Conservation (phyloP, 306 rosid genomes). For the Abrus pulchellus region DNA sequence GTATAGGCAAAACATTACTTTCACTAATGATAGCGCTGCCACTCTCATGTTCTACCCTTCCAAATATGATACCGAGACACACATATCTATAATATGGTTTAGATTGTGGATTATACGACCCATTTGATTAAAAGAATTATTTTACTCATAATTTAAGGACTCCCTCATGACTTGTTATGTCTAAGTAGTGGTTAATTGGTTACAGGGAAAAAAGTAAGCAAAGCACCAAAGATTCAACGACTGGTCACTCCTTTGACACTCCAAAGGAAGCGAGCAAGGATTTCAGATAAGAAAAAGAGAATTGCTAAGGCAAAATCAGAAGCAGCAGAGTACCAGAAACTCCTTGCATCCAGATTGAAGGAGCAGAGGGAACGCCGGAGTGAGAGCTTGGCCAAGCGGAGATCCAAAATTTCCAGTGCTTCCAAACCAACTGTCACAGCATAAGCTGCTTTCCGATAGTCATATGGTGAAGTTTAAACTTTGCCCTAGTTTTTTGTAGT, state of each 20-base stretch:
- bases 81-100: not conserved
- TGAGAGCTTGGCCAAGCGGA: slow-evolving; percentile 56
- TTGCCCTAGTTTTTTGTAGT: slow-evolving; percentile 35
- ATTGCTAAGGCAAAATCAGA: slow-evolving; percentile 57
- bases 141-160: not conserved
- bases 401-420: slow-evolving; percentile 51
- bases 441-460: slow-evolving; percentile 21
- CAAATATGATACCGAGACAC: not conserved
- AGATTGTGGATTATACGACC: not conserved
- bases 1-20: not conserved
- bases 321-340: slow-evolving; percentile 55
- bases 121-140: not conserved
- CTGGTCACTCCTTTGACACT: slow-evolving; percentile 59
- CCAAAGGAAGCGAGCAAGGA: slow-evolving; percentile 57
- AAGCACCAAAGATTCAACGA: slow-evolving; percentile 55
- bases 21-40: not conserved
- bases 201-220: slow-evolving; percentile 56
- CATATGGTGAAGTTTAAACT: slow-evolving; percentile 38
- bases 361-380: slow-evolving; percentile 1
- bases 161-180: not conserved
- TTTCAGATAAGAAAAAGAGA: slow-evolving; percentile 56
- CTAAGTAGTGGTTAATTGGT: slow-evolving; percentile 9
- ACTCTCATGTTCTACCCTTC: not conserved
- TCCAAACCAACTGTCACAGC: slow-evolving; percentile 47
- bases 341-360: slow-evolving; percentile 54